Evolutionary conservation across 495 filamentous ascomycete species (phyloP).

Genomic region (Penicillium robsamsonii): DNA sequence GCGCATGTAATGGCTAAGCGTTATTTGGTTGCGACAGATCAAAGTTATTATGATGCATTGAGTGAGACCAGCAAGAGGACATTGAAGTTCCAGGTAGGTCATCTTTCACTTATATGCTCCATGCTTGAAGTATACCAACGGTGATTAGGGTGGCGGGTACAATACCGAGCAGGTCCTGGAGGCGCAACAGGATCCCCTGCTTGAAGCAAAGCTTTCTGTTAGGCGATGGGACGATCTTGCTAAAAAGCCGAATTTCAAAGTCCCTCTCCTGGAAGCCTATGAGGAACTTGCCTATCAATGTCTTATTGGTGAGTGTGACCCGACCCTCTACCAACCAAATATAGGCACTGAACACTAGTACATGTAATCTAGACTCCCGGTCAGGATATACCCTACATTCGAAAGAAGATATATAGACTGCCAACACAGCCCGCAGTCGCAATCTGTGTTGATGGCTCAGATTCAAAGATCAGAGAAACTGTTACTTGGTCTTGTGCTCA

Average conservation of each 20-base stretch:
- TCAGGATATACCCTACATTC: slow-evolving; percentile 21
- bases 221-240: slow-evolving; percentile 41
- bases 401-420: slow-evolving; percentile 22
- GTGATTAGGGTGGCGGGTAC: slow-evolving; percentile 33
- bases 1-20: slow-evolving; percentile 45
- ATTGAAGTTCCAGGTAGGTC: slow-evolving; percentile 34
- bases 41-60: slow-evolving; percentile 34
- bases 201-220: slow-evolving; percentile 34
- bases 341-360: neutral
- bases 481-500: slow-evolving; percentile 35
- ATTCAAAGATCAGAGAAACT: slow-evolving; percentile 30
- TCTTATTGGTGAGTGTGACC: slow-evolving; percentile 16
- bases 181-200: slow-evolving; percentile 30
- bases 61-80: slow-evolving; percentile 41
- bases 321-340: too few species aligned
- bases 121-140: neutral
- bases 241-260: slow-evolving; percentile 31
- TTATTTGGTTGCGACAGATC: slow-evolving; percentile 41
- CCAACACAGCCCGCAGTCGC: slow-evolving; percentile 30
- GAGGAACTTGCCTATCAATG: slow-evolving; percentile 23
- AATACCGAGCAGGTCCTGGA: slow-evolving; percentile 28
- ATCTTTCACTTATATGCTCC: neutral
- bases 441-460: slow-evolving; percentile 34
- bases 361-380: slow-evolving; percentile 15
- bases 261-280: slow-evolving; percentile 25